Percentiles rank a stretch among this genome's conserved stretches.
phyloP scores from a whole-genome alignment of 306 rosid species.

The Lathyrus oleraceus region DNA sequence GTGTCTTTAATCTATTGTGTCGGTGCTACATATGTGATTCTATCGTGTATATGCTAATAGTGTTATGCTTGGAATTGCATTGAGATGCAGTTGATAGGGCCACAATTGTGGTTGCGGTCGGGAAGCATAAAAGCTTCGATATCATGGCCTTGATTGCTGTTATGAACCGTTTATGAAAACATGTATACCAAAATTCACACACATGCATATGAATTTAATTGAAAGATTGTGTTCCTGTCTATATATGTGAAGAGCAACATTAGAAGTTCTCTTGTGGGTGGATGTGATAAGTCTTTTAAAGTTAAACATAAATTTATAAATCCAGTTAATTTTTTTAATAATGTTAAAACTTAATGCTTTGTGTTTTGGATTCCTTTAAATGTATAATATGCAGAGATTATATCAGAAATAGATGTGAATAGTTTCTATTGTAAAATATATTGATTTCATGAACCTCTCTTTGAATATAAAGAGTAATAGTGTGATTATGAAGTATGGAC shows the following conservation, averaged over 20 bases:
- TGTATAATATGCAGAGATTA: constrained; percentile 1
- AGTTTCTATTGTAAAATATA: constrained; percentile 7
- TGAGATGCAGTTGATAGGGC: not conserved
- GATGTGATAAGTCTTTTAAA: not conserved
- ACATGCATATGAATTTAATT: not conserved
- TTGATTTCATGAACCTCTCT: constrained; percentile 29
- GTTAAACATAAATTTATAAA: not conserved
- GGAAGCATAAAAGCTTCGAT: not conserved
- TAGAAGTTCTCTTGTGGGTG: not conserved
- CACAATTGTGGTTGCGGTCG: not conserved
- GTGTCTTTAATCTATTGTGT: not conserved
- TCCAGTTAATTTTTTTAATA: not conserved
- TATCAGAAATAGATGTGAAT: constrained; percentile 4
- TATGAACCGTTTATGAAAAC: not conserved
- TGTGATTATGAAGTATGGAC: constrained; percentile 20
- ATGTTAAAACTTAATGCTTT: constrained; percentile 12
- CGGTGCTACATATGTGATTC: not conserved
- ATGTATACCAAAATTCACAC: not conserved
- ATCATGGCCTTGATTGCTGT: not conserved
- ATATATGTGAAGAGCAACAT: not conserved
- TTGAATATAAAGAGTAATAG: constrained; percentile 13
- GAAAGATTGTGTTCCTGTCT: not conserved
- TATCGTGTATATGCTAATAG: not conserved
- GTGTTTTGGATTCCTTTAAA: constrained; percentile 22
- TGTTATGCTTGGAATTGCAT: not conserved